These are phyloP conservation scores for Didymella sp. DNA, from an alignment of 2,329 filamentous ascomycete species.

Conservation along the genomic window DNA sequence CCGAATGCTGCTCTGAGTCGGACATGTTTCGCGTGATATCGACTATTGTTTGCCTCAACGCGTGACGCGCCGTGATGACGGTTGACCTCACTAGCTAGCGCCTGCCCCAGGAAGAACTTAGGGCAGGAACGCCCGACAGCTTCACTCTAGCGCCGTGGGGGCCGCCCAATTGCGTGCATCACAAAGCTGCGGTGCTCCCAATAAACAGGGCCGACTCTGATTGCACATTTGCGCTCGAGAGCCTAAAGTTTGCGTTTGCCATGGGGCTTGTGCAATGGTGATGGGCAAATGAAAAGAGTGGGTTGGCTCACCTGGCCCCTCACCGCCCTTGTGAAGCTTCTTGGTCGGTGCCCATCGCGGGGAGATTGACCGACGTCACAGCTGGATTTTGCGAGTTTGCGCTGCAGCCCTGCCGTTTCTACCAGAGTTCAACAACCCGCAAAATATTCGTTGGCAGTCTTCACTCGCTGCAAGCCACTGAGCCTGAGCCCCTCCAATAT, in stretches of 20 bases:
- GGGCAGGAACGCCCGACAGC: slow-evolving; percentile 15
- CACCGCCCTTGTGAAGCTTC: slow-evolving; percentile 16
- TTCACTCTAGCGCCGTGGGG: slow-evolving; percentile 17
- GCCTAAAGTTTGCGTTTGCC: slow-evolving; percentile 8
- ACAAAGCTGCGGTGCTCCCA: too few relatives aligned
- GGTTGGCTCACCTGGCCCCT: slow-evolving; percentile 6
- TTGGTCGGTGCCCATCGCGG: slow-evolving; percentile 18
- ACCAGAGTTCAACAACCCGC: slow-evolving; percentile 8
- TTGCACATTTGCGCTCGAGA: slow-evolving; percentile 5
- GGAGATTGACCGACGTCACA: slow-evolving; percentile 19
- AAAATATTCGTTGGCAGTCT: slow-evolving; percentile 14
- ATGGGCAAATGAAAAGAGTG: slow-evolving; percentile 10
- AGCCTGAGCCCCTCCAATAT: slow-evolving; percentile 16
- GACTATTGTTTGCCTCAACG: slow-evolving; percentile 15
- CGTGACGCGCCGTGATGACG: slow-evolving; percentile 18
- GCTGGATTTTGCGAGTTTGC: slow-evolving; percentile 16
- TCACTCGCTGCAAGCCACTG: slow-evolving; percentile 25
- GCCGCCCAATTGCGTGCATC: slow-evolving; percentile 9
- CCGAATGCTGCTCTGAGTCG: slow-evolving; percentile 44
- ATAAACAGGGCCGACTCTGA: slow-evolving; percentile 12
- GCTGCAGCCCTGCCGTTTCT: slow-evolving; percentile 5
- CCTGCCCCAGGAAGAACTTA: slow-evolving; percentile 5
- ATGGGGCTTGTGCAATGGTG: background rate
- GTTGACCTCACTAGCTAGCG: slow-evolving; percentile 21
- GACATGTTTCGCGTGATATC: slow-evolving; percentile 41